Conservation (phyloP, 139 green algal genomes). For the Edaphochlamys debaryana region DNA sequence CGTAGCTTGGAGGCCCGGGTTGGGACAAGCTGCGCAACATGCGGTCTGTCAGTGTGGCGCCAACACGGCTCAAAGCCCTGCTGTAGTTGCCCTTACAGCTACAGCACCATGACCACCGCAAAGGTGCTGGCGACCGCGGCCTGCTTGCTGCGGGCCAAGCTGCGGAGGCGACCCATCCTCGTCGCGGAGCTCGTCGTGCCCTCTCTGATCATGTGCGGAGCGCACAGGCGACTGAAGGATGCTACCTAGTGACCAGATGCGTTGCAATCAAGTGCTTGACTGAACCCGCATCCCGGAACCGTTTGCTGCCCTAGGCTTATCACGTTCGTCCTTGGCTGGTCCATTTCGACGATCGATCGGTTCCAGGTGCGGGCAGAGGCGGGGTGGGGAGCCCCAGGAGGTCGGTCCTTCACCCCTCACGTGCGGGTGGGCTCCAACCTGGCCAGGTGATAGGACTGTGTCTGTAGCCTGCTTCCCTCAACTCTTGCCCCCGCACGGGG, state of each 20-base stretch:
- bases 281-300: not conserved
- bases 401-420: too few species aligned
- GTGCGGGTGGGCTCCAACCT: too few species aligned
- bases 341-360: not conserved
- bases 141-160: constrained; percentile 3
- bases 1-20: too few species aligned
- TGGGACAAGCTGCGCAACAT: too few species aligned
- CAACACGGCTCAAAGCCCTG: too few species aligned
- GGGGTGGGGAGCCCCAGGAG: too few species aligned
- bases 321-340: constrained; percentile 9
- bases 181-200: not conserved
- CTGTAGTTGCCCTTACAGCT: too few species aligned
- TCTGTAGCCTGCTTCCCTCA: too few species aligned
- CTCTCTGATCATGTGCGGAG: constrained; percentile 14
- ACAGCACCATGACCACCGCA: too few species aligned
- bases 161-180: not conserved
- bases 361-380: constrained; percentile 9
- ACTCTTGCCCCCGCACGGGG: too few species aligned
- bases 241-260: not conserved
- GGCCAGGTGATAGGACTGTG: too few species aligned
- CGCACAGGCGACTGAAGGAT: not conserved
- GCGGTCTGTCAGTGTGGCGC: too few species aligned
- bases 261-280: not conserved
- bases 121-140: not conserved
- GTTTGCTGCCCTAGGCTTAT: not conserved